Evolutionary conservation across 2,329 filamentous ascomycete genomes (phyloP), one percentile per base, ranked within the genome.

Genomic region (Thermomyces lanuginosus): DNA sequence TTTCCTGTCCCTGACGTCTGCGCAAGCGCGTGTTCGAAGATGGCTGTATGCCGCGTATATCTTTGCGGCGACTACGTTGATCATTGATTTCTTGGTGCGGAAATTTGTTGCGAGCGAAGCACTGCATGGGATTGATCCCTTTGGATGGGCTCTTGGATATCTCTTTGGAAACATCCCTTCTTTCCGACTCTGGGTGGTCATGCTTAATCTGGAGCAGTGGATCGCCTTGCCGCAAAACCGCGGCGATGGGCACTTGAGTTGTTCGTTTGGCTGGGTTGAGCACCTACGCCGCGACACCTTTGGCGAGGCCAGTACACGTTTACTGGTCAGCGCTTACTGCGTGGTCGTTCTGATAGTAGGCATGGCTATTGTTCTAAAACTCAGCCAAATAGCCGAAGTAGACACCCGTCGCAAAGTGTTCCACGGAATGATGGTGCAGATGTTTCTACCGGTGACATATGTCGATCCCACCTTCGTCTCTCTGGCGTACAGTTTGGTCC

Each of bases 401-500:
- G 89, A 98, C 54, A 98, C 89, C 1, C 71, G 89, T 26, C 73
- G 89, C 26, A 98, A 98, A 53, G 80, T 95, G 13, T 98, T 98
- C 50, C 89, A 98, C 51, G 91, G 91, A 40, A 92, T 86, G 66
- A 95, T 95, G 78, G 86, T 95, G 5, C 72, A 73, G 30, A 93
- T 98, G 81, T 75, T 98, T 30, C 64, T 95, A 2, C 84, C 89
- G 0, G 72, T 80, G 1, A 79, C 76, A 2, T 93, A 73, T 46
- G 58, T 95, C 36, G 89, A 98, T 49, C 86, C 89, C 1, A 64
- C 75, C 21, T 95, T 81, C 50, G 73, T 75, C 26, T 71, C 78
- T 1, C 61, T 98, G 8, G 81, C 83, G 0, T 63, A 95, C n/a
- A 64, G 66, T 0, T 58, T 93, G 16, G 71, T 83, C 14, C 66